These are phyloP conservation scores for Blastobotrys apis DNA, from an alignment of 1,139 yeast genomes.

Conservation along the genomic window DNA sequence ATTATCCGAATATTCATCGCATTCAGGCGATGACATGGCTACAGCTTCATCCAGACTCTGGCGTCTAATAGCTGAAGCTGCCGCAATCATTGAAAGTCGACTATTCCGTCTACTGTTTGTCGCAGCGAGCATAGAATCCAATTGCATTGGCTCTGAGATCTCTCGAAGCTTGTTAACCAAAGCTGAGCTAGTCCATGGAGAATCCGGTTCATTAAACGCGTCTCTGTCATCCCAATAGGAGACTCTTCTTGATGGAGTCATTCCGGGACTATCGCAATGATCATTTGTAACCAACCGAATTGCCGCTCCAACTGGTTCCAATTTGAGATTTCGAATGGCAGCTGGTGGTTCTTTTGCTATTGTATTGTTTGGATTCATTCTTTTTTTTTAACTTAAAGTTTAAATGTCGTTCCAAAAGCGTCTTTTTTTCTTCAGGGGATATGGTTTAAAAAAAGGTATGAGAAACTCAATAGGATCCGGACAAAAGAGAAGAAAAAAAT, in stretches of 20 bases:
- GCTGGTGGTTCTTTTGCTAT: conserved; percentile 4
- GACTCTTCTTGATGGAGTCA: conserved; percentile 5
- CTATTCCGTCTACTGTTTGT: no score
- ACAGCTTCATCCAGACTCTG: conserved; percentile 5
- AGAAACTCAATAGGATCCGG: background rate
- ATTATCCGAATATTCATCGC: background rate
- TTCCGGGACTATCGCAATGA: conserved; percentile 1
- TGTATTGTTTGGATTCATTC: no score
- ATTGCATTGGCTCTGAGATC: no score
- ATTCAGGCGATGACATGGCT: background rate
- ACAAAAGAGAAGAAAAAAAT: background rate
- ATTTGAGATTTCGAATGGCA: conserved; percentile 10
- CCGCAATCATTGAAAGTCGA: no score
- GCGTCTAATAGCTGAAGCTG: no score
- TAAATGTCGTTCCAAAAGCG: no score
- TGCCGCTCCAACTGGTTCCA: conserved; percentile 19
- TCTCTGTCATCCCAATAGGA: no score
- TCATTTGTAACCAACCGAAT: conserved; percentile 16
- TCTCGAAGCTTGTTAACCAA: conserved; percentile 4
- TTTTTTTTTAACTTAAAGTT: no score
- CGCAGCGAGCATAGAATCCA: no score
- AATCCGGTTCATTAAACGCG: no score
- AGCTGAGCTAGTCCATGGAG: background rate
- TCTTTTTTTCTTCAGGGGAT: background rate
- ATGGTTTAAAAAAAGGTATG: background rate